Evolutionary conservation across 768 basidiomycete genomes (phyloP).

Genomic region (Kwoniella heveanensis): DNA sequence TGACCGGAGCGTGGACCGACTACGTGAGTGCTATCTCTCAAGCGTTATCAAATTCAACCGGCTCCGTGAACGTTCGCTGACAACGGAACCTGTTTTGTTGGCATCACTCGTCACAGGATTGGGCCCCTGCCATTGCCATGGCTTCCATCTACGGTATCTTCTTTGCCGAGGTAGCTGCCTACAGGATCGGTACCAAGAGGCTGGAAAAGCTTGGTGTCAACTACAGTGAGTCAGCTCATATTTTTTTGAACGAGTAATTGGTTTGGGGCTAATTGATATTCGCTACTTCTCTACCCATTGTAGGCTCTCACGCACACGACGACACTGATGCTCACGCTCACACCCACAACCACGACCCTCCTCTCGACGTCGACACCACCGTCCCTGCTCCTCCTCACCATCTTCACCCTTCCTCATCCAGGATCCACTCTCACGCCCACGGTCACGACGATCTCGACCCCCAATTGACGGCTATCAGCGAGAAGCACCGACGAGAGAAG

Average conservation of each 20-base stretch:
- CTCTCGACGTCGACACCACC: conserved; percentile 36
- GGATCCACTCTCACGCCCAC: conserved; percentile 40
- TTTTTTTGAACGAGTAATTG: no score
- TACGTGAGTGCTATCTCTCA: conserved; percentile 70
- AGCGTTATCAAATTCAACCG: no score
- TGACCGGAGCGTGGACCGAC: conserved; percentile 67
- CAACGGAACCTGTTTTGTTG: conserved; percentile 5
- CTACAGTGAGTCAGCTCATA: conserved; percentile 38
- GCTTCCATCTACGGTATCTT: conserved; percentile 81
- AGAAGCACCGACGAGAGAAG: conserved; percentile 5
- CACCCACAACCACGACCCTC: conserved; percentile 57
- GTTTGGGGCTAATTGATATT: no score
- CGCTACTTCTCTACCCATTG: no score
- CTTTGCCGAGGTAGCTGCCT: conserved; percentile 79
- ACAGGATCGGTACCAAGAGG: conserved; percentile 78
- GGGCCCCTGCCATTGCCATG: conserved; percentile 77
- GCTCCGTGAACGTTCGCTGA: no score
- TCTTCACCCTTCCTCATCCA: conserved; percentile 25
- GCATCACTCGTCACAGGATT: conserved; percentile 62
- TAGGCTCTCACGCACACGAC: conserved; percentile 42
- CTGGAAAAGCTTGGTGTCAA: conserved; percentile 67
- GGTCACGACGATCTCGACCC: conserved; percentile 22
- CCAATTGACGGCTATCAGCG: background rate
- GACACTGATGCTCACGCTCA: conserved; percentile 44
- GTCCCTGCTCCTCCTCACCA: conserved; percentile 27